Percentiles rank a stretch among this genome's conserved stretches.
Evolutionary conservation across 148 eudicot genomes (phyloP).

Genomic region (Fagopyrum esculentum): DNA sequence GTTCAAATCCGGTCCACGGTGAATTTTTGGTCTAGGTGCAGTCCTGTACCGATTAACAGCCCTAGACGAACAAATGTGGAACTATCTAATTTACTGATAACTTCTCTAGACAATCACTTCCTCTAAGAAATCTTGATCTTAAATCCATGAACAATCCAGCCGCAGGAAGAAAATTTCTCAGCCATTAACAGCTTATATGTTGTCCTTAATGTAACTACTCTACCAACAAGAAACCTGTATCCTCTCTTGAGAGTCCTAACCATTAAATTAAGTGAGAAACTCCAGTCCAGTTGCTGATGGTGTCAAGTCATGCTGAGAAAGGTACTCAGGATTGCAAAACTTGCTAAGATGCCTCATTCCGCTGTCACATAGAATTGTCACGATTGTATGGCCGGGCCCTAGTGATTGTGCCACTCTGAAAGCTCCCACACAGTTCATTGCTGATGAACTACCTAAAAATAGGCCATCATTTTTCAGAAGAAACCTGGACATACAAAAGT

Average conservation of each 20-base stretch:
- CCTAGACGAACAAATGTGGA: no score
- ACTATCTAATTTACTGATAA: no score
- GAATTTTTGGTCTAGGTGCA: no score
- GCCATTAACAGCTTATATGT: no score
- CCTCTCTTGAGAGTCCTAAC: not conserved
- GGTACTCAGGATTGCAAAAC: conserved; percentile 57
- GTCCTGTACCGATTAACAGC: no score
- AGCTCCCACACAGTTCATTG: conserved; percentile 98
- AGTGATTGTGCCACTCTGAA: conserved; percentile 71
- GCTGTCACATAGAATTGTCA: conserved; percentile 78
- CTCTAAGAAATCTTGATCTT: no score
- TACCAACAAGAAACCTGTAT: not conserved
- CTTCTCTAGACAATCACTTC: no score
- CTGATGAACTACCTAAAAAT: conserved; percentile 93
- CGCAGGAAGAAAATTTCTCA: no score
- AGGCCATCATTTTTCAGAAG: conserved; percentile 88
- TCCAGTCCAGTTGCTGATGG: conserved; percentile 65
- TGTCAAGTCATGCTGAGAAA: conserved; percentile 52
- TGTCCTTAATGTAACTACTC: not conserved
- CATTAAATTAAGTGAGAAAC: conserved; percentile 32
- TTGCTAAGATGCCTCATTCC: conserved; percentile 97
- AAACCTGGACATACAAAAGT: conserved; percentile 36
- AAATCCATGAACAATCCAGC: no score
- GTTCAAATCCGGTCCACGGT: no score
- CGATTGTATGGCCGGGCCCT: conserved; percentile 91